A percentile compares a stretch with the other conserved stretches of the same genome.
Evolutionary conservation across 225 moss, liverwort and hornwort species (phyloP).

Genomic region (Climacium dendroides): DNA sequence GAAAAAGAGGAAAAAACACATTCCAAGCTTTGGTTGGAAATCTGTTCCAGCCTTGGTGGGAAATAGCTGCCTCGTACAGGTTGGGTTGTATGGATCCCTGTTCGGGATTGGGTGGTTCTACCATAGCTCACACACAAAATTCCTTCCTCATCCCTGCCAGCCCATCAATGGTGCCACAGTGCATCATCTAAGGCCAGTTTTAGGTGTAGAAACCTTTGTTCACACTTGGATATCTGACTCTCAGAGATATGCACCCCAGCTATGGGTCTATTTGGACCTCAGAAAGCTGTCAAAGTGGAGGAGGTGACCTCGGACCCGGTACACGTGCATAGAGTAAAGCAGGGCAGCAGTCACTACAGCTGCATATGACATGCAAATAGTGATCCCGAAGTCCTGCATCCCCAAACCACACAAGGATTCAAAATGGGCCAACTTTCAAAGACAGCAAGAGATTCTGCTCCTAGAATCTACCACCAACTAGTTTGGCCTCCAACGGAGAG

Average conservation of each 20-base stretch:
- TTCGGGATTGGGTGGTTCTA: no score
- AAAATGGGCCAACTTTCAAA: not conserved
- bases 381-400: slow-evolving; percentile 66
- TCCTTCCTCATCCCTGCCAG: no score
- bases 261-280: not conserved
- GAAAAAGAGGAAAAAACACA: no score
- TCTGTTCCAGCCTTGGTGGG: no score
- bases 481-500: not conserved
- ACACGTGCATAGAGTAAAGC: slow-evolving; percentile 52
- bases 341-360: slow-evolving; percentile 55
- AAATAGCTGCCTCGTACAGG: no score
- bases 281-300: slow-evolving; percentile 53
- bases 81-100: no score
- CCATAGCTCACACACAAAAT: no score
- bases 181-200: not conserved
- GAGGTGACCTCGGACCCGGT: slow-evolving; percentile 71
- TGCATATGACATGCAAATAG: slow-evolving; percentile 56
- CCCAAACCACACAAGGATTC: not conserved
- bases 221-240: not conserved
- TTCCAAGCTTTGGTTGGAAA: no score
- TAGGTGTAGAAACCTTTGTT: not conserved
- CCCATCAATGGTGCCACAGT: not conserved
- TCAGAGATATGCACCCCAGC: not conserved
- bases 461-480: not conserved
- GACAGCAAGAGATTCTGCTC: not conserved